Evolutionary conservation across 1,284 basidiomycete genomes (phyloP), one percentile per base, ranked within the genome.

Genomic region (Cutaneotrichosporon dermatis): DNA sequence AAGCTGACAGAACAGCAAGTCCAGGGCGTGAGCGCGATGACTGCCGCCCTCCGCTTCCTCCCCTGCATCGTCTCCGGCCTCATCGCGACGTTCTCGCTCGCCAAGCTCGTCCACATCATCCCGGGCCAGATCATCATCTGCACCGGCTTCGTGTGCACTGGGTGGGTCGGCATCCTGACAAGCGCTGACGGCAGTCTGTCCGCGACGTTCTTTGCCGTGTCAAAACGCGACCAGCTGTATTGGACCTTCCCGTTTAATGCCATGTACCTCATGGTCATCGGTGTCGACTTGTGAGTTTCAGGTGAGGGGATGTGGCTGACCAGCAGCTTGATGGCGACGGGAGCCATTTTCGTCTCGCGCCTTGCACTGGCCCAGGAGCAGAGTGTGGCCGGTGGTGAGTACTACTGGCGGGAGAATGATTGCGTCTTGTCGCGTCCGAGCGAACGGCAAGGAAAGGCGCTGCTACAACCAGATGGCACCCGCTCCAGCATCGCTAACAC

Each of bases 41-140:
- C 82, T 9, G 86, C 88, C 0, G 88, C 89, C 69, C 69, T 90
- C 36, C 84, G 88, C 9, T 79, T 90, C 59, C 66, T 91, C 2
- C 90, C 90, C 0, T 88, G 88, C 84, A 83, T 84, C 40, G 74
- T 89, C 36, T 82, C 81, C 11, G 89, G 88, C 11, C 65, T 85
- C 15, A 46, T 84, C 6, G 87, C 85, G 67, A 89, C 88, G 16
- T 33, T 65, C 11, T n/a, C 62, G 68, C 64, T 86, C 36, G 55
- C 59, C 4, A 48, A 53, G 39, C 41, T 66, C 12, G 54, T 57
- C 5, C 56, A 57, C 41, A 16, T 35, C 5, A 15, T 64, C 35
- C 51, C 62, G 3, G 49, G 36, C 15, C 60, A 59, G 59, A n/a
- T 57, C 35, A 52, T 66, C 37, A 73, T 88, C 58, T 83, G 89